Conservation (phyloP, 2,329 filamentous ascomycete genomes). For the Lasiodiplodia theobromae region DNA sequence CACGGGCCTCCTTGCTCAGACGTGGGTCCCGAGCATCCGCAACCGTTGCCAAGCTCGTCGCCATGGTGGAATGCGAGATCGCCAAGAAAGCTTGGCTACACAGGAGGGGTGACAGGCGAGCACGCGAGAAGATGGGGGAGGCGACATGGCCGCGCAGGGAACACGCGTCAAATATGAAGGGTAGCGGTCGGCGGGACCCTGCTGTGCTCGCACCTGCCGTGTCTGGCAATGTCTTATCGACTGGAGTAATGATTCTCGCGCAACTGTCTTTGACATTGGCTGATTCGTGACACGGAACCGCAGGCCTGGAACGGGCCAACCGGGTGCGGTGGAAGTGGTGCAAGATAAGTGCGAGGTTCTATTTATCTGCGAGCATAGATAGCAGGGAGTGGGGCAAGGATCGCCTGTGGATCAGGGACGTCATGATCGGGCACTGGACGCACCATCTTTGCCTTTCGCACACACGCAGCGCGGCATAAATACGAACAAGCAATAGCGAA, state of each 20-base stretch:
- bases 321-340: not conserved
- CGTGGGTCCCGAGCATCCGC: constrained; percentile 1
- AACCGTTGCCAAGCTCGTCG: constrained; percentile 16
- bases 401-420: not conserved
- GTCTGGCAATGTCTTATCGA: constrained; percentile 14
- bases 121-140: not conserved
- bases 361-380: not conserved
- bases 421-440: not conserved
- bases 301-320: not conserved
- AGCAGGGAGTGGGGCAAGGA: not conserved
- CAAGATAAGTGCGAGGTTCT: not conserved
- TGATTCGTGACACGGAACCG: not conserved
- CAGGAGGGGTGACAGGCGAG: not conserved
- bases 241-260: not conserved
- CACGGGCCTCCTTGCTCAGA: not conserved
- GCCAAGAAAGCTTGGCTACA: constrained; percentile 20
- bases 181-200: not conserved
- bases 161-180: constrained; percentile 4
- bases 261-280: not conserved
- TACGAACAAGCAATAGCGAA: not conserved
- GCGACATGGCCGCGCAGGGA: not conserved
- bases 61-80: constrained; percentile 7
- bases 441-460: not conserved
- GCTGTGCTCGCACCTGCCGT: not conserved
- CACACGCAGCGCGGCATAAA: not conserved